These are phyloP conservation scores for Russula emetica DNA, from an alignment of 768 basidiomycete genomes.

Conservation along the genomic window DNA sequence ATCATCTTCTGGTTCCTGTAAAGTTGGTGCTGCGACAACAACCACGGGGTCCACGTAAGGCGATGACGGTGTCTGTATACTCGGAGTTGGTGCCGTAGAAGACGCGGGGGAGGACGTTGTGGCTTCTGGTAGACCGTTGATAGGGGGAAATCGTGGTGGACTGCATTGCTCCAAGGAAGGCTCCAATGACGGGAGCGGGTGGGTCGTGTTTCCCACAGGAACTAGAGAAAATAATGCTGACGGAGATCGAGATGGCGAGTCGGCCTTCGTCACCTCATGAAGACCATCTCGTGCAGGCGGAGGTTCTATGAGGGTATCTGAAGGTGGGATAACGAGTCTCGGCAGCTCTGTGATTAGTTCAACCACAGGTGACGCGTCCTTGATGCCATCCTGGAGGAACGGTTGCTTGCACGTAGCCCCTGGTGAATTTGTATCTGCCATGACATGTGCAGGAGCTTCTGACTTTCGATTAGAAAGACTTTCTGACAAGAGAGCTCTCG, in stretches of 20 bases:
- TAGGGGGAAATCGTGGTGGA: slow-evolving; percentile 3
- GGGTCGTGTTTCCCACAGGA: not conserved
- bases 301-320: not conserved
- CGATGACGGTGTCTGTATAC: slow-evolving; percentile 28
- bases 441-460: not conserved
- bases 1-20: slow-evolving; percentile 22
- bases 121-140: slow-evolving; percentile 3
- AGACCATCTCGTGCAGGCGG: not conserved
- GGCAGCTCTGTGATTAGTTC: not conserved
- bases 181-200: not conserved
- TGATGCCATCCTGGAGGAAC: not conserved
- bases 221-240: slow-evolving; percentile 5
- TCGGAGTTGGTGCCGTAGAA: slow-evolving; percentile 17
- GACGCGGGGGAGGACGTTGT: slow-evolving; percentile 22
- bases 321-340: slow-evolving; percentile 7
- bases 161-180: slow-evolving; percentile 10
- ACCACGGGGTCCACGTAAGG: slow-evolving; percentile 31
- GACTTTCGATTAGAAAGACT: not conserved
- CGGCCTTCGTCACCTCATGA: not conserved
- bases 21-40: slow-evolving; percentile 25
- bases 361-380: not conserved
- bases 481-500: not conserved
- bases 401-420: not conserved
- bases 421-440: not conserved
- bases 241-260: slow-evolving; percentile 3